A percentile compares a stretch with the other conserved stretches of the same genome.
Conservation (phyloP, 2,329 filamentous ascomycete species). For the Scorias spongiosa region DNA sequence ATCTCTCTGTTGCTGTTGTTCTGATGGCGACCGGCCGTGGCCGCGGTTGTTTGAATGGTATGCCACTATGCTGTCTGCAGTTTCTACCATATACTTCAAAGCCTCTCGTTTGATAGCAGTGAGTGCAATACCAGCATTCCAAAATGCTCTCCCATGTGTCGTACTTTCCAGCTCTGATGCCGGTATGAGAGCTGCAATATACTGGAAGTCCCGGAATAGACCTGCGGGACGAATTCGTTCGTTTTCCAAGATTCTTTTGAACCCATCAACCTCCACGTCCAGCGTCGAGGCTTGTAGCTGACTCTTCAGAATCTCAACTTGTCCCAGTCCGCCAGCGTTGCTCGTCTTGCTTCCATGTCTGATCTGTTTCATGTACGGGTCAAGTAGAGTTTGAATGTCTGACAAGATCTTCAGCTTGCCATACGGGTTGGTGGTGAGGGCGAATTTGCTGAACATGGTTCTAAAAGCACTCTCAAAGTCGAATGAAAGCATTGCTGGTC, state of each 20-base stretch:
- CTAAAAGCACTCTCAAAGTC: constrained; percentile 62
- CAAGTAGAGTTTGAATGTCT: constrained; percentile 58
- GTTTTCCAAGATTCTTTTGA: constrained; percentile 27
- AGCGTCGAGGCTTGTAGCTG: constrained; percentile 21
- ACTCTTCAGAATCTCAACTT: background rate
- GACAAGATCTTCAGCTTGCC: constrained; percentile 70
- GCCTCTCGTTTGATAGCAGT: constrained; percentile 79
- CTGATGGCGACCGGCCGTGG: constrained; percentile 17
- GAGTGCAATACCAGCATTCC: constrained; percentile 77
- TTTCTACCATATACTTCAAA: constrained; percentile 68
- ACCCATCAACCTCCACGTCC: constrained; percentile 25
- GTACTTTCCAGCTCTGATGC: constrained; percentile 42
- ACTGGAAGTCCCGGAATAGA: constrained; percentile 35
- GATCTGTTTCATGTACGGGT: constrained; percentile 9
- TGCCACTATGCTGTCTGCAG: constrained; percentile 53
- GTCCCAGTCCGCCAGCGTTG: background rate
- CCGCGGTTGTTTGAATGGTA: constrained; percentile 51
- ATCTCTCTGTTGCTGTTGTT: constrained; percentile 19
- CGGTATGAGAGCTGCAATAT: constrained; percentile 46
- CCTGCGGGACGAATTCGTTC: constrained; percentile 29
- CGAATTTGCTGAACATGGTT: constrained; percentile 69
- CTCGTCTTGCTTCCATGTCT: background rate
- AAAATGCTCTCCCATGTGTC: constrained; percentile 58
- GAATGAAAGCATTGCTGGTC: constrained; percentile 8
- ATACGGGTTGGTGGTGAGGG: constrained; percentile 75